Base-by-base conservation (phyloP, 306 rosid species). In the Cicer cuneatum region DNA sequence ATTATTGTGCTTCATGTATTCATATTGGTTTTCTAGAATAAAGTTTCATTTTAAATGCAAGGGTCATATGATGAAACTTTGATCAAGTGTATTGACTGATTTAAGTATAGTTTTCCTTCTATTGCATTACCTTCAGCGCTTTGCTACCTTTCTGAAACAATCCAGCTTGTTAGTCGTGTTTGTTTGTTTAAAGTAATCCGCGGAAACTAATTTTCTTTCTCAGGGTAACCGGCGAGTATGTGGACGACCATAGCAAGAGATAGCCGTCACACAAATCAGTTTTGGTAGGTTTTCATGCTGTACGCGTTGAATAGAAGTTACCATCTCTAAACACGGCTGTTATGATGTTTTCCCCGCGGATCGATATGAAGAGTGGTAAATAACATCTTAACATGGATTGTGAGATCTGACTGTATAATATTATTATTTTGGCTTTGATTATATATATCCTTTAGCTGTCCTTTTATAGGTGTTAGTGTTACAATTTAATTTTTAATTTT, bases 151-250 rank as follows among this genome's bases (percentile, higher is more conserved):
- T 57, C 6, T 24, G 63, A 24, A 57, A 57, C 63, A 57, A 57
- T 10, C 15, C 10, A 24, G 15, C 16, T 10, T 11, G 33, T 7
- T 59, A 13, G 11, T 13, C 12, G 66, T 60, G 21, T 13, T 35
- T 35, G 35, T 24, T 24, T 2, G 33, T 33, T 38, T 49, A 12
- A 40, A 18, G 8, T 49, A 2, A 54, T 38, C 15, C 10, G 5
- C 12, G 6, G 21, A 21, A 5, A 29, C 35, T 43, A 60, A 39
- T 45, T 72, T 75, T 58, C 69, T 37, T 77, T 77, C 51, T 39
- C 89, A 93, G 98, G 93, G 82, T 62, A 76, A 89, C 96, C 3
- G 98, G 98, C 72, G 94, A 87, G 75, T 93, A 76, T 74, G 39
- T 6, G 6, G 38, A 21, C 3, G 15, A 5, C 38, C 72, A 70